Conservation (phyloP, 805 yeast species). For the Saccharomycopsis javanensis region DNA sequence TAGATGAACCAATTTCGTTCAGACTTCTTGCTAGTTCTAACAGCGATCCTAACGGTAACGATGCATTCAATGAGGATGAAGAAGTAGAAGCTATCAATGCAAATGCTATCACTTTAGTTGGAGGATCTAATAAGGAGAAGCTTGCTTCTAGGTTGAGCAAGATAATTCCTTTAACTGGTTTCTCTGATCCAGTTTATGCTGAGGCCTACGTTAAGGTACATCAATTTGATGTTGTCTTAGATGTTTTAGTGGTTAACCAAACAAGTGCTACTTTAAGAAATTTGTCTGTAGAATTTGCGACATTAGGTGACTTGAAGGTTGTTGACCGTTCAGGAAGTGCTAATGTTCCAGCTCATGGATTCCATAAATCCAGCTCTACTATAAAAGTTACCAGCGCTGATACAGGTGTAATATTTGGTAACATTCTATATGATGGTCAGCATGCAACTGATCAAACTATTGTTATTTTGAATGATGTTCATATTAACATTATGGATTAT, state of each 20-base stretch:
- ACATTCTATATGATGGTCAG: conserved; percentile 91
- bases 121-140: conserved; percentile 39
- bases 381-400: conserved; percentile 94
- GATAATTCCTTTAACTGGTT: conserved; percentile 93
- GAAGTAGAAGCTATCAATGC: conserved; percentile 17
- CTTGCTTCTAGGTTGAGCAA: conserved; percentile 74
- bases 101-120: conserved; percentile 5
- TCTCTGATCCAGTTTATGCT: conserved; percentile 95
- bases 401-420: conserved; percentile 96
- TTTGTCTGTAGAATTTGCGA: conserved; percentile 88
- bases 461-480: conserved; percentile 89
- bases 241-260: conserved; percentile 89
- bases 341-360: conserved; percentile 95
- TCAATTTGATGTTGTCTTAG: conserved; percentile 91
- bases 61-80: conserved; percentile 33
- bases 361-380: conserved; percentile 80
- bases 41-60: conserved; percentile 24
- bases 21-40: conserved; percentile 39
- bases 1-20: conserved; percentile 69
- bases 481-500: conserved; percentile 94
- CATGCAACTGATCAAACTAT: conserved; percentile 83
- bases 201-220: conserved; percentile 95
- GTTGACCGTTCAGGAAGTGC: conserved; percentile 84
- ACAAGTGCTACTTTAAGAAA: conserved; percentile 86
- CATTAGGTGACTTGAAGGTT: conserved; percentile 91